Evolutionary conservation across 2,329 filamentous ascomycete species (phyloP), one percentile per base, ranked within the genome.

Genomic region (Sarocladium kiliense): DNA sequence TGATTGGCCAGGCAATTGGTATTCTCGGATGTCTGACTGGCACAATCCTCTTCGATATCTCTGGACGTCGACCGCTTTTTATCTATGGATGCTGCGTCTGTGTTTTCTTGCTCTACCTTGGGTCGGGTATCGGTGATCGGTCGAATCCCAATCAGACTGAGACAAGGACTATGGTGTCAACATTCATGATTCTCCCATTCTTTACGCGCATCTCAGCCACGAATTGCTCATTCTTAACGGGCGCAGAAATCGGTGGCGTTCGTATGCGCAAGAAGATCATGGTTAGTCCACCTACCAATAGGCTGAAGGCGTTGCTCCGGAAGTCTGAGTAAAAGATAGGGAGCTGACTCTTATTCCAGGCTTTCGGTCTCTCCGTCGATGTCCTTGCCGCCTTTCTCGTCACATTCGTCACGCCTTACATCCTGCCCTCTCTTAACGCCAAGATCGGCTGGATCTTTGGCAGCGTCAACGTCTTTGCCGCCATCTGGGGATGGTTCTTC

Each of bases 331-430:
- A 9, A 9, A 34, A 34, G 9, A 7, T 14, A 34, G 30, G 16
- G 19, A 12, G 2, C 45, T 50, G n/a, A n/a, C n/a, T 27, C 5
- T 21, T 23, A 10, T 19, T 18, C 19, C 19, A 54, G 51, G 51
- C 51, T 37, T 54, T 54, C 25, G 51, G 54, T 21, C 42, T 58
- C 21, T 50, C 34, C 12, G 26, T 54, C 25, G 57, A 54, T 36
- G 56, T 50, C 42, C 6, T 56, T 45, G n/a, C 54, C 45, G 41
- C 56, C 49, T 23, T 59, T 50, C 23, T 61, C 41, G 11, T 61
- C 55, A 55, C 57, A 3, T 55, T 55, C 23, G 42, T 51, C n/a
- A 55, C 54, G 19, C 54, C 54, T 2, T 55, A 55, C 44, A 9
- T 55, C 21, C n/a, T 50, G 18, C 54, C 54, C 10, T 36, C 36